These are phyloP conservation scores for Arctostaphylos glauca DNA, from an alignment of 148 eudicot genomes.

Conservation along the genomic window DNA sequence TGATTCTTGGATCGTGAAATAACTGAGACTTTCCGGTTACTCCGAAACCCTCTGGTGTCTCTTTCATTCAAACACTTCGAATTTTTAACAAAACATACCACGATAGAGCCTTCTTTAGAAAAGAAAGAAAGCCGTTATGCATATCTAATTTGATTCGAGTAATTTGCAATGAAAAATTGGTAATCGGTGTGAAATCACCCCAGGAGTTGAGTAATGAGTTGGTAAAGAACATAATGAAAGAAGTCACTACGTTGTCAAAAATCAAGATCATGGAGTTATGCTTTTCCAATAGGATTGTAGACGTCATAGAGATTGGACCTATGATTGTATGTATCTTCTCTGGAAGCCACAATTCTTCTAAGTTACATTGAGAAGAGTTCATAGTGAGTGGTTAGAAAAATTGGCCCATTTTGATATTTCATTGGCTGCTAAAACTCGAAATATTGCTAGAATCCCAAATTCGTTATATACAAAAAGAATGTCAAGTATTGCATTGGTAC, in stretches of 20 bases:
- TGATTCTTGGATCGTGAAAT: too few species aligned
- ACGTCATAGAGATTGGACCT: background rate
- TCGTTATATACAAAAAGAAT: background rate
- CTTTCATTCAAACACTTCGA: too few species aligned
- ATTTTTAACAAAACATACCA: too few species aligned
- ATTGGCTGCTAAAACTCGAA: slow-evolving; percentile 8
- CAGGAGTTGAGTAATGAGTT: background rate
- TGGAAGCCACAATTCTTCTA: background rate
- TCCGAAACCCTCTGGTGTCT: too few species aligned
- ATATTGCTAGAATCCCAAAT: too few species aligned
- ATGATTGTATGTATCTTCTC: background rate
- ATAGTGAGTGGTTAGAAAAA: too few species aligned
- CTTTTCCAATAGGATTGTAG: background rate
- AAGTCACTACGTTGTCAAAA: background rate
- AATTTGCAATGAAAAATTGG: slow-evolving; percentile 5
- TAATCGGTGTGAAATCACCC: slow-evolving; percentile 10
- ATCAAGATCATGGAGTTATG: background rate
- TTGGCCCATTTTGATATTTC: background rate
- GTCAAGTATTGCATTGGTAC: background rate
- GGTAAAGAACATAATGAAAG: background rate
- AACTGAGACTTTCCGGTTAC: too few species aligned
- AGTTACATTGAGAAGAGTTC: background rate
- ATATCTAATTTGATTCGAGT: too few species aligned
- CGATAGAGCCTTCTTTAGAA: too few species aligned
- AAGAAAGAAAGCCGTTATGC: too few species aligned